Conservation (phyloP, 768 basidiomycete species). For the Hericium erinaceus region DNA sequence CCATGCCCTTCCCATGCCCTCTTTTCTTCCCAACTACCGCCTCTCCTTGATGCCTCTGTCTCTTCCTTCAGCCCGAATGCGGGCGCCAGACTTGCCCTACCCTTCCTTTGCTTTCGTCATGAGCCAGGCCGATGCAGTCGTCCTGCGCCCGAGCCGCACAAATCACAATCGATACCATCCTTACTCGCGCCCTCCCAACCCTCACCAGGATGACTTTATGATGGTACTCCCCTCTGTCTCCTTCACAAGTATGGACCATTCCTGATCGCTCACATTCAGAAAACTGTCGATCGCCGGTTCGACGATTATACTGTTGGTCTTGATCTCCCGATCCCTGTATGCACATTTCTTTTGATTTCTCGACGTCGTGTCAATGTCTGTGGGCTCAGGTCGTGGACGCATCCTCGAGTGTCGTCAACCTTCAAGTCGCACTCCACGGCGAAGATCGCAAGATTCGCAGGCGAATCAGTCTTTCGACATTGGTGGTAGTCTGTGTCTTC, state of each 20-base stretch:
- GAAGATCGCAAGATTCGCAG: neutral
- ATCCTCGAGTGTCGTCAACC: neutral
- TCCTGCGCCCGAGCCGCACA: too few species aligned
- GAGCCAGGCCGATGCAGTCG: neutral
- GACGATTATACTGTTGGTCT: neutral
- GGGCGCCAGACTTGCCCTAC: neutral
- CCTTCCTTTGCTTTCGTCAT: neutral
- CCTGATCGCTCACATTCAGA: neutral
- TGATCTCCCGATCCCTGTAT: neutral
- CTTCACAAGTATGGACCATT: neutral
- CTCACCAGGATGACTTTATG: neutral
- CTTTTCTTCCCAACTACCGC: neutral
- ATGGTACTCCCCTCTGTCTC: neutral
- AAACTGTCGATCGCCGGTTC: neutral
- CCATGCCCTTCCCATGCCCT: neutral
- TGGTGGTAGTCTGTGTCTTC: neutral
- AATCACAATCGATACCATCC: neutral
- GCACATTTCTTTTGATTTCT: neutral
- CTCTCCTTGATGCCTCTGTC: neutral
- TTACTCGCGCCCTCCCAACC: neutral
- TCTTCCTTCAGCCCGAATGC: neutral
- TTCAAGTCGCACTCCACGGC: neutral
- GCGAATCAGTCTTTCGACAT: neutral
- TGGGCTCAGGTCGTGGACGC: neutral
- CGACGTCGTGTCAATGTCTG: neutral